phyloP scores from a whole-genome alignment of 2,329 filamentous ascomycete genomes.

The Penicillium sp. region DNA sequence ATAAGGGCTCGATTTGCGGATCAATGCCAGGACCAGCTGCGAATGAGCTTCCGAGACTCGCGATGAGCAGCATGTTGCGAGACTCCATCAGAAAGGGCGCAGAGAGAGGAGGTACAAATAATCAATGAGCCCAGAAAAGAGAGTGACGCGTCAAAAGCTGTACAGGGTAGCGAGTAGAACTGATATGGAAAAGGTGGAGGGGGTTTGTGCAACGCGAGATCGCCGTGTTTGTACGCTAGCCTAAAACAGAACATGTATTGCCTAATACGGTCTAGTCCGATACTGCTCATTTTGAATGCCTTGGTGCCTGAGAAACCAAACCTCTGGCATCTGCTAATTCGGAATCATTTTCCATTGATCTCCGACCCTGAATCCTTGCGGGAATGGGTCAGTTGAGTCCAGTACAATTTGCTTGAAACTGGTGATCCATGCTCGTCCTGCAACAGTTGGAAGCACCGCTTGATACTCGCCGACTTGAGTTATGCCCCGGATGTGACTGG shows the following conservation, averaged over 20 bases:
- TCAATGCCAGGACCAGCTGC: constrained; percentile 18
- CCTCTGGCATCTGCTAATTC: constrained; percentile 2
- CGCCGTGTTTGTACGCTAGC: not conserved
- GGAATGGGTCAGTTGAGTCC: constrained; percentile 50
- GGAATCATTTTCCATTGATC: constrained; percentile 28
- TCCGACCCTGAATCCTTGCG: constrained; percentile 43
- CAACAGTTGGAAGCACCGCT: constrained; percentile 46
- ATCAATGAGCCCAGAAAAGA: too few relatives aligned
- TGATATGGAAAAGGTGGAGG: not conserved
- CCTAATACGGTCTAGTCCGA: not conserved
- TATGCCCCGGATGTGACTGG: constrained; percentile 39
- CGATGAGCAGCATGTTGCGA: constrained; percentile 9
- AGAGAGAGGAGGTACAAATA: not conserved
- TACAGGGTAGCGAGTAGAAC: not conserved
- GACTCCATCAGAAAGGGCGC: not conserved
- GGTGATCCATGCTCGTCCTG: constrained; percentile 51
- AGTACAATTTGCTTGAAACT: constrained; percentile 48
- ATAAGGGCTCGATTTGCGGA: constrained; percentile 13
- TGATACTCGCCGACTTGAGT: constrained; percentile 43
- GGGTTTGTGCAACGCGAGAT: not conserved
- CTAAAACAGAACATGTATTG: not conserved
- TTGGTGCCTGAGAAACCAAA: not conserved
- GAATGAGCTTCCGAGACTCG: constrained; percentile 19
- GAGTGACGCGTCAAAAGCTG: not conserved
- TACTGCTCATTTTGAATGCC: not conserved